Evolutionary conservation across 768 basidiomycete genomes (phyloP).

Genomic region (Flagelloscypha sp.): DNA sequence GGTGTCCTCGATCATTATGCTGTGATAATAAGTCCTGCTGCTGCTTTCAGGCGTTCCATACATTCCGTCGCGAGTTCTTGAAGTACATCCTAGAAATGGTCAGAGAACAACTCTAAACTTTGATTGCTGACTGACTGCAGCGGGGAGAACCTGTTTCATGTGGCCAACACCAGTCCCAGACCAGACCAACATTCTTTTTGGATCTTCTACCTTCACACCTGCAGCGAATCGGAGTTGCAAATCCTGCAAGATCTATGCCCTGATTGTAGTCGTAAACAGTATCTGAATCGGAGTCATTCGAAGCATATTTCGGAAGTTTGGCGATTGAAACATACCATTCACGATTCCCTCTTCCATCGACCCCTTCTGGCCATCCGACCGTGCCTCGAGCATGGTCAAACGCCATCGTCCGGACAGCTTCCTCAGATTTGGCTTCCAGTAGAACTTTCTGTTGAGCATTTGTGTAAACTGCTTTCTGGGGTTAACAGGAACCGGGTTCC

Average conservation of each 20-base stretch:
- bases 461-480: constrained; percentile 53
- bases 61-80: constrained; percentile 44
- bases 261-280: constrained; percentile 50
- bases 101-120: constrained; percentile 1
- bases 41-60: constrained; percentile 23
- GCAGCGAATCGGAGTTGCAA: constrained; percentile 38
- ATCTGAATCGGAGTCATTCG: constrained; percentile 34
- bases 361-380: constrained; percentile 49
- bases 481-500: constrained; percentile 74
- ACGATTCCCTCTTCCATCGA: constrained; percentile 57
- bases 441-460: constrained; percentile 46
- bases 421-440: constrained; percentile 32
- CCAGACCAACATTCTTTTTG: constrained; percentile 53
- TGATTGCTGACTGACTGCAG: constrained; percentile 24
- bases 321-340: constrained; percentile 31
- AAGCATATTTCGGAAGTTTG: background rate
- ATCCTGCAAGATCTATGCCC: constrained; percentile 34
- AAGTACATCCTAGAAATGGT: constrained; percentile 40
- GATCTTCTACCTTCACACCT: constrained; percentile 36
- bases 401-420: constrained; percentile 51
- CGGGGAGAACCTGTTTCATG: constrained; percentile 36
- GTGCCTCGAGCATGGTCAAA: constrained; percentile 54
- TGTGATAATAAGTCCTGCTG: constrained; percentile 18
- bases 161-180: constrained; percentile 58
- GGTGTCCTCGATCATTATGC: constrained; percentile 2